Evolutionary conservation across 257 asterid species (phyloP), one percentile per base, ranked within the genome.

Genomic region (Scutellaria galericulata): DNA sequence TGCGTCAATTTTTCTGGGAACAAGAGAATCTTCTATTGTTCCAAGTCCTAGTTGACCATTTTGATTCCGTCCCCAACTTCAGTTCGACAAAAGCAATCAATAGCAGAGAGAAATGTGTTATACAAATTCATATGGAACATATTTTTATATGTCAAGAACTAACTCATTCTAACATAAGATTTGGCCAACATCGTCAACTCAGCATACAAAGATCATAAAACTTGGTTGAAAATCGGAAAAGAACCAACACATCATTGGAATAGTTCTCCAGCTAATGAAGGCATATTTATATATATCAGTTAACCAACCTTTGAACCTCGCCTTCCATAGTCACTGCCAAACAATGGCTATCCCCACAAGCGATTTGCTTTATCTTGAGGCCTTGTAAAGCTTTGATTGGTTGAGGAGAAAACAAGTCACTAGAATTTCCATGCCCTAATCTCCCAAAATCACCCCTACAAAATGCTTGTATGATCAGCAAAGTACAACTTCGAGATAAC

Each of bases 11-110:
- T 82, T 91, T 70, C 67, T 89, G 15, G 99, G 99, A 81, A 91
- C 88, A 53, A 85, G 96, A 77, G 95, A 88, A 81, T 94, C 99
- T 83, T 91, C 97, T 7, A 82, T 90, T 64, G 92, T 89, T 67
- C 99, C 98, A 48, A 94, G 93, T 67, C 99, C 99, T n/a, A 94
- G 90, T 78, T 94, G 99, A 75, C 99, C 99, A 77, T 94, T 94
- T 83, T 94, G 98, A 81, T 94, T 94, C 56, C 99, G 80, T 44
- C 99, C 99, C 99, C 99, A 94, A 74, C 99, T 94, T 76, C 78
- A 88, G 80, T 73, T 59, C 71, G 60, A 75, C 11, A 71, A 41
- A 67, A 53, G 70, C 37, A 72, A 35, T 18, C 22, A 7, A 69
- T 37, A 64, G 70, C 69, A 77, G 62, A 68, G 68, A 58, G 64